Evolutionary conservation across 225 moss, liverwort and hornwort species (phyloP).

Genomic region (Physcomitrium patens): DNA sequence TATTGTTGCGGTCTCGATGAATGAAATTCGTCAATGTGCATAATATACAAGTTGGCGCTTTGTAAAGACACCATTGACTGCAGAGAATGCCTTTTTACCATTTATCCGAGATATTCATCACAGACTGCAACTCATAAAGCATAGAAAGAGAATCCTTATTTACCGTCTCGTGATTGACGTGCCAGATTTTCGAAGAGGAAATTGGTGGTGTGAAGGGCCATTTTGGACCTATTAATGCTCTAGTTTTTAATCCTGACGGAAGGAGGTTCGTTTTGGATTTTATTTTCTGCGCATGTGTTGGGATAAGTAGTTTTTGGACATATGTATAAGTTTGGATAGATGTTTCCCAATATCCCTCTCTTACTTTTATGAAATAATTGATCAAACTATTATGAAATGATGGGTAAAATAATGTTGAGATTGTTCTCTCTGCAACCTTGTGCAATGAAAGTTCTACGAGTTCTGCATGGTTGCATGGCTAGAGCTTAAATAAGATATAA

Average conservation of each 20-base stretch:
- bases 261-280: slow-evolving; percentile 60
- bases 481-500: too few species aligned
- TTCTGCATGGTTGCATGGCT: too few species aligned
- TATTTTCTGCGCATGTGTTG: not conserved
- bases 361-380: too few species aligned
- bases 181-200: slow-evolving; percentile 85
- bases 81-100: not conserved
- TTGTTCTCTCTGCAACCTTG: too few species aligned
- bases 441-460: too few species aligned
- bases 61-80: not conserved
- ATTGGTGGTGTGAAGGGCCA: slow-evolving; percentile 98
- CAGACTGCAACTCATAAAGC: not conserved
- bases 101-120: not conserved
- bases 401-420: too few species aligned
- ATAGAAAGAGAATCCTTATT: slow-evolving; percentile 7
- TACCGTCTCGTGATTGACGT: slow-evolving; percentile 8
- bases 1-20: not conserved
- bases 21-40: not conserved
- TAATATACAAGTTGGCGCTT: not conserved
- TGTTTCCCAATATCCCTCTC: too few species aligned
- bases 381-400: too few species aligned
- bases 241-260: slow-evolving; percentile 94
- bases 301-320: too few species aligned
- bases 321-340: too few species aligned
- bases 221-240: slow-evolving; percentile 94